A percentile compares a stretch with the other conserved stretches of the same genome.
Conservation (phyloP, 1,284 basidiomycete species). For the Chondrostereum purpureum region DNA sequence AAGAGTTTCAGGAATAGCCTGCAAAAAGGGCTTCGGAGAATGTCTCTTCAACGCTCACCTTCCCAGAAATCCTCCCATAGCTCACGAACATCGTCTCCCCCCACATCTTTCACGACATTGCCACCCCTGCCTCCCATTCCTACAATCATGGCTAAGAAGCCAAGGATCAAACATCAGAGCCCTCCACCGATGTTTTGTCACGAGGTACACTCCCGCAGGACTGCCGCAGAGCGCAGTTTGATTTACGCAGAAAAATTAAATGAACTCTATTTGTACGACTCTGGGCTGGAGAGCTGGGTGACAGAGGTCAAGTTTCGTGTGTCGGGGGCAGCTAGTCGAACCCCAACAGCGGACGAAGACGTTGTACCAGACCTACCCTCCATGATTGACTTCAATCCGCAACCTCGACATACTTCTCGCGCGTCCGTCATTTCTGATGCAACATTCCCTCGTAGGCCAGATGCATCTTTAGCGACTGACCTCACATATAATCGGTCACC, state of each 20-base stretch:
- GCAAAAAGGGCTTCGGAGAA: slow-evolving; percentile 44
- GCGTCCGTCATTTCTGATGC: slow-evolving; percentile 67
- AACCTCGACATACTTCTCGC: slow-evolving; percentile 59
- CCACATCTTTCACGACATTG: slow-evolving; percentile 9
- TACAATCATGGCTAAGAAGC: slow-evolving; percentile 17
- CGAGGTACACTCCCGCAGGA: slow-evolving; percentile 59
- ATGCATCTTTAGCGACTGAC: slow-evolving; percentile 72
- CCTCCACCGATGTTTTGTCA: slow-evolving; percentile 72
- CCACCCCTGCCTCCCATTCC: slow-evolving; percentile 11
- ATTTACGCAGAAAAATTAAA: slow-evolving; percentile 83
- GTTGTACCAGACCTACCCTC: slow-evolving; percentile 9
- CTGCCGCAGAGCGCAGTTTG: slow-evolving; percentile 64
- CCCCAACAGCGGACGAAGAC: slow-evolving; percentile 3
- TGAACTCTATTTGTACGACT: slow-evolving; percentile 71
- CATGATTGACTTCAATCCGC: slow-evolving; percentile 29
- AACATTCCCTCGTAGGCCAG: slow-evolving; percentile 71
- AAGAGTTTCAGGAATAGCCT: slow-evolving; percentile 33
- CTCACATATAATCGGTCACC: slow-evolving; percentile 43
- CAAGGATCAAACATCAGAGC: slow-evolving; percentile 43
- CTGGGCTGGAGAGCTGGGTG: slow-evolving; percentile 77
- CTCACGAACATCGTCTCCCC: slow-evolving; percentile 28
- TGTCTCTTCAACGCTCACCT: slow-evolving; percentile 55
- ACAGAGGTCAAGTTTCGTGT: slow-evolving; percentile 48
- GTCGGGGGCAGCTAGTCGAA: slow-evolving; percentile 13
- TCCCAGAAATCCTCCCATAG: slow-evolving; percentile 20